Evolutionary conservation across 2,329 filamentous ascomycete genomes (phyloP).

Genomic region (Apiospora kogelbergensis): DNA sequence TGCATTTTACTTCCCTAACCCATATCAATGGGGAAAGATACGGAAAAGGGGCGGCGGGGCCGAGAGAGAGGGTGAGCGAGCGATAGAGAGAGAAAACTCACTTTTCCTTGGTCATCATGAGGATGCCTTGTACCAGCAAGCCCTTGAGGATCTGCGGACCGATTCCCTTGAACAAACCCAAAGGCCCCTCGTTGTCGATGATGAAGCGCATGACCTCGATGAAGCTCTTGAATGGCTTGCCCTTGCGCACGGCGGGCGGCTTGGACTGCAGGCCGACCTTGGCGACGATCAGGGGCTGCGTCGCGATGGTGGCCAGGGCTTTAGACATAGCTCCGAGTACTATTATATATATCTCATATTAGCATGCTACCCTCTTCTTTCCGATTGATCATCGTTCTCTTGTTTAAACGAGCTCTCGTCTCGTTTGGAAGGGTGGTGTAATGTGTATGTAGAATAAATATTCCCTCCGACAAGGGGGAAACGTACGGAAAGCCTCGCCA

Average conservation of each 20-base stretch:
- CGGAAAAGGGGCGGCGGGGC: no score
- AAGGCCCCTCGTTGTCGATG: slow-evolving; percentile 77
- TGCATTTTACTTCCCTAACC: not conserved
- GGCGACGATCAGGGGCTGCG: slow-evolving; percentile 94
- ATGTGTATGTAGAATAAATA: not conserved
- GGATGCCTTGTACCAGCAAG: slow-evolving; percentile 85
- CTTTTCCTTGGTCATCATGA: slow-evolving; percentile 99
- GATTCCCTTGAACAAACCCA: slow-evolving; percentile 95
- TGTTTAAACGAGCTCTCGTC: not conserved
- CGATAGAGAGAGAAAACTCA: slow-evolving; percentile 38
- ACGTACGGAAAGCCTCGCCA: slow-evolving; percentile 89
- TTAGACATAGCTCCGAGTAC: slow-evolving; percentile 94
- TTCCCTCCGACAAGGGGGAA: not conserved
- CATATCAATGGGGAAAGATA: no score
- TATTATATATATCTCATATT: slow-evolving; percentile 32
- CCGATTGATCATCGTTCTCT: not conserved
- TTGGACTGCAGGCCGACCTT: slow-evolving; percentile 96
- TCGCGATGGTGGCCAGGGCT: slow-evolving; percentile 83
- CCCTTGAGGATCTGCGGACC: slow-evolving; percentile 92
- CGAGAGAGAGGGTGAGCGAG: no score
- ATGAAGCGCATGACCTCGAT: slow-evolving; percentile 95
- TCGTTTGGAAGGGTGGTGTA: not conserved
- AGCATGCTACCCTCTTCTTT: slow-evolving; percentile 16
- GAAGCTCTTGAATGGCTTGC: slow-evolving; percentile 92
- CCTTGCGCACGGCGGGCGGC: slow-evolving; percentile 78